Conservation (phyloP, 2,329 filamentous ascomycete species). For the Dichotomopilus funicola region DNA sequence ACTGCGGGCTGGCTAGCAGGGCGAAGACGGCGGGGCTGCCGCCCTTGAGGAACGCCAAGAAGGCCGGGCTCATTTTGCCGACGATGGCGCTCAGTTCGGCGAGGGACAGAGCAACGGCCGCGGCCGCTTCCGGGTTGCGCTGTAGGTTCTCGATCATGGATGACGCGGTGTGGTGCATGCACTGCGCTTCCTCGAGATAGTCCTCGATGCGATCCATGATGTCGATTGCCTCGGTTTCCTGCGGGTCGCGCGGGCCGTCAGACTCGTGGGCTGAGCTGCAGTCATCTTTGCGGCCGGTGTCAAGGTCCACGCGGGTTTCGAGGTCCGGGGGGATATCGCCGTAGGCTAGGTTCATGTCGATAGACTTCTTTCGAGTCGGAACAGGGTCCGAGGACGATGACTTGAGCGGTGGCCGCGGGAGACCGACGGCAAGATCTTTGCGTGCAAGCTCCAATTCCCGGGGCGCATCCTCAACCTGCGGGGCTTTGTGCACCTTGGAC, state of each 20-base stretch:
- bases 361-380: slow-evolving; percentile 40
- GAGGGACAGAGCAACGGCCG: slow-evolving; percentile 85
- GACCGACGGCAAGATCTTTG: slow-evolving; percentile 29
- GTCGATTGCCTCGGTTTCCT: slow-evolving; percentile 35
- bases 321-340: slow-evolving; percentile 72
- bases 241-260: slow-evolving; percentile 46
- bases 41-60: slow-evolving; percentile 68
- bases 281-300: slow-evolving; percentile 27
- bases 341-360: slow-evolving; percentile 91
- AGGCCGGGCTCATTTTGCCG: slow-evolving; percentile 76
- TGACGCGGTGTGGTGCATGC: slow-evolving; percentile 75
- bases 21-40: slow-evolving; percentile 81
- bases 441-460: slow-evolving; percentile 39
- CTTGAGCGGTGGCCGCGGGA: slow-evolving; percentile 9
- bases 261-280: slow-evolving; percentile 29
- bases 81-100: slow-evolving; percentile 82
- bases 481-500: slow-evolving; percentile 34
- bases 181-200: slow-evolving; percentile 80
- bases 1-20: slow-evolving; percentile 82
- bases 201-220: slow-evolving; percentile 70
- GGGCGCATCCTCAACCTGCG: slow-evolving; percentile 40
- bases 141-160: slow-evolving; percentile 72
- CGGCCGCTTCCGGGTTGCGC: slow-evolving; percentile 75
- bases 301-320: slow-evolving; percentile 41
- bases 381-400: slow-evolving; percentile 33